Conservation (phyloP, 2,329 filamentous ascomycete species). For the Trichoderma breve region DNA sequence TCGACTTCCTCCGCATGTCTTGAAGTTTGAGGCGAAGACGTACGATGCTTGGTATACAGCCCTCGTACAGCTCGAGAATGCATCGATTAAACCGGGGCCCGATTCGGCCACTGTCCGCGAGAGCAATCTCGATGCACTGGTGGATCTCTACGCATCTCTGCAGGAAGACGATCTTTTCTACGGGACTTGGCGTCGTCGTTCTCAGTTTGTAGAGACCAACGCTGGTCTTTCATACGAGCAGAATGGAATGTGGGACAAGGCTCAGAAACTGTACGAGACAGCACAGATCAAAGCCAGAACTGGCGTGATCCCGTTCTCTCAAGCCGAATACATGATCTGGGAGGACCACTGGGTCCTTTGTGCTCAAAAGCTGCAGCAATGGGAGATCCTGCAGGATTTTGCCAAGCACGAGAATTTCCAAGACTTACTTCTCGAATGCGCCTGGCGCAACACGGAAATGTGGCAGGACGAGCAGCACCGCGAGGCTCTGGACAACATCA, state of each 20-base stretch:
- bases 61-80: slow-evolving; percentile 83
- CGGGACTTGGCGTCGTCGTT: slow-evolving; percentile 90
- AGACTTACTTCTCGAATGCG: slow-evolving; percentile 89
- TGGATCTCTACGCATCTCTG: slow-evolving; percentile 84
- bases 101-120: slow-evolving; percentile 84
- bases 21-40: slow-evolving; percentile 91
- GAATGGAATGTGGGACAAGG: slow-evolving; percentile 99
- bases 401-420: slow-evolving; percentile 99
- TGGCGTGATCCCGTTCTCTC: slow-evolving; percentile 91
- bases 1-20: slow-evolving; percentile 90
- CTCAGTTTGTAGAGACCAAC: slow-evolving; percentile 96
- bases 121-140: slow-evolving; percentile 92
- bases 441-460: slow-evolving; percentile 92
- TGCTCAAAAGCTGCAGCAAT: slow-evolving; percentile 96
- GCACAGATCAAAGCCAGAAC: slow-evolving; percentile 97
- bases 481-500: slow-evolving; percentile 85
- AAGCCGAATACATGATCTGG: slow-evolving; percentile 98
- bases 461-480: slow-evolving; percentile 86
- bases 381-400: slow-evolving; percentile 96
- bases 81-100: slow-evolving; percentile 77
- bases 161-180: slow-evolving; percentile 98
- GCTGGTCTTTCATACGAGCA: slow-evolving; percentile 97
- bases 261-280: slow-evolving; percentile 92
- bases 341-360: slow-evolving; percentile 99
- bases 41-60: slow-evolving; percentile 99